Conservation (phyloP, 1,139 yeast genomes). For the Zygosaccharomyces pseudobailii region DNA sequence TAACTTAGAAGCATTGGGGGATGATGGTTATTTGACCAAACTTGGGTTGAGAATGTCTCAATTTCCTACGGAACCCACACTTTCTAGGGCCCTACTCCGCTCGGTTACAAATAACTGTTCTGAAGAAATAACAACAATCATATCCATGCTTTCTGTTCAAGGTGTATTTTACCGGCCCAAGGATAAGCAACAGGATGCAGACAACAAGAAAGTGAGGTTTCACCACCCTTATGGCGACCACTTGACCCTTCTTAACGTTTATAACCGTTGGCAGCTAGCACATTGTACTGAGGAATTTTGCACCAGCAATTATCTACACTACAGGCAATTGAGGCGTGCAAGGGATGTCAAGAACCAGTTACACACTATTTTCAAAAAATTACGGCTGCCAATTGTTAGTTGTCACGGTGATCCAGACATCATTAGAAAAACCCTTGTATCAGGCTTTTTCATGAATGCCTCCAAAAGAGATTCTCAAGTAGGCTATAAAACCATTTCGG, state of each 20-base stretch:
- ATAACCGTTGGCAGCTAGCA: conserved; percentile 66
- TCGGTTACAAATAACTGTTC: conserved; percentile 74
- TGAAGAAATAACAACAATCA: conserved; percentile 77
- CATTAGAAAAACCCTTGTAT: conserved; percentile 68
- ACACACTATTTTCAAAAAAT: conserved; percentile 54
- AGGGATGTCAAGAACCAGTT: conserved; percentile 75
- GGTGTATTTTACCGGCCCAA: conserved; percentile 81
- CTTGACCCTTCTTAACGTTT: conserved; percentile 76
- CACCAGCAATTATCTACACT: conserved; percentile 73
- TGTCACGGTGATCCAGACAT: conserved; percentile 62
- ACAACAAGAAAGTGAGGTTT: conserved; percentile 67
- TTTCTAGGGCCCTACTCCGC: conserved; percentile 74
- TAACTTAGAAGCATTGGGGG: conserved; percentile 74
- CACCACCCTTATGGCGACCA: conserved; percentile 84
- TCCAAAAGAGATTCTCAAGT: conserved; percentile 76
- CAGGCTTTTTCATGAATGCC: conserved; percentile 83
- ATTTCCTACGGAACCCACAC: conserved; percentile 92
- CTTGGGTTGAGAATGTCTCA: conserved; percentile 84
- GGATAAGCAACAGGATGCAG: conserved; percentile 73
- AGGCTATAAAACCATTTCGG: conserved; percentile 73
- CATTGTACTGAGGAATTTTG: conserved; percentile 73
- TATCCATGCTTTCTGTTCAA: conserved; percentile 89
- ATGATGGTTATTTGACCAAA: conserved; percentile 64
- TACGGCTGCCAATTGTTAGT: conserved; percentile 46
- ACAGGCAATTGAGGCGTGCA: conserved; percentile 70